Conservation (phyloP, 106 monocot species). For the Acorus gramineus region DNA sequence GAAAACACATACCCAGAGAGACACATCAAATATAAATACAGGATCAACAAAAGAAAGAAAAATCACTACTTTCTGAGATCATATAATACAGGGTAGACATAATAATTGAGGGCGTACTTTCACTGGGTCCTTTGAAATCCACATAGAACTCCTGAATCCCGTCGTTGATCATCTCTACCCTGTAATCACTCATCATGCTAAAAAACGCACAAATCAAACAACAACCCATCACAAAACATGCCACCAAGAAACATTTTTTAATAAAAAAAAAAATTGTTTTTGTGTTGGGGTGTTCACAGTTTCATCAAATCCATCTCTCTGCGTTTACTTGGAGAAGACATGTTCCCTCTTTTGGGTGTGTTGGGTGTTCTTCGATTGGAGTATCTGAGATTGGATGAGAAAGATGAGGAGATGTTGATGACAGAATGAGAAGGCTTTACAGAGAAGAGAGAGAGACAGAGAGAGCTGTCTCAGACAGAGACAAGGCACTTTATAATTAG, state of each 20-base stretch:
- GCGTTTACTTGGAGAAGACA: conserved; percentile 72
- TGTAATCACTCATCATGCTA: conserved; percentile 99
- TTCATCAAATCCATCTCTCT: conserved; percentile 81
- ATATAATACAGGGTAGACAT: not conserved
- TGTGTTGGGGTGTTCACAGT: conserved; percentile 20
- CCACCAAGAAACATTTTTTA: not conserved
- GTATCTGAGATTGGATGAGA: too few species aligned
- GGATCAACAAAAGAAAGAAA: not conserved
- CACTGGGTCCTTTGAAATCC: conserved; percentile 78
- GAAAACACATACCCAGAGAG: too few species aligned
- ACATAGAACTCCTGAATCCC: conserved; percentile 98
- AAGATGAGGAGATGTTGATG: too few species aligned
- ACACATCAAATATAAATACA: not conserved
- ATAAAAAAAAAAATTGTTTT: not conserved
- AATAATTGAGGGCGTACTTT: conserved; percentile 30
- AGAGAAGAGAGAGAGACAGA: too few species aligned
- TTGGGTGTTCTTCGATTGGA: too few species aligned
- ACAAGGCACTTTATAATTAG: too few species aligned
- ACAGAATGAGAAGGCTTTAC: too few species aligned
- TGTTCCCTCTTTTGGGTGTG: not conserved
- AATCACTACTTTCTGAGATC: too few species aligned
- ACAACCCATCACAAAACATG: not conserved
- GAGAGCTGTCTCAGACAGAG: too few species aligned
- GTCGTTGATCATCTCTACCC: conserved; percentile 96
- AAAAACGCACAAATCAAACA: conserved; percentile 2